phyloP scores from a whole-genome alignment of 257 asterid genomes.

The Plectranthus barbatus region DNA sequence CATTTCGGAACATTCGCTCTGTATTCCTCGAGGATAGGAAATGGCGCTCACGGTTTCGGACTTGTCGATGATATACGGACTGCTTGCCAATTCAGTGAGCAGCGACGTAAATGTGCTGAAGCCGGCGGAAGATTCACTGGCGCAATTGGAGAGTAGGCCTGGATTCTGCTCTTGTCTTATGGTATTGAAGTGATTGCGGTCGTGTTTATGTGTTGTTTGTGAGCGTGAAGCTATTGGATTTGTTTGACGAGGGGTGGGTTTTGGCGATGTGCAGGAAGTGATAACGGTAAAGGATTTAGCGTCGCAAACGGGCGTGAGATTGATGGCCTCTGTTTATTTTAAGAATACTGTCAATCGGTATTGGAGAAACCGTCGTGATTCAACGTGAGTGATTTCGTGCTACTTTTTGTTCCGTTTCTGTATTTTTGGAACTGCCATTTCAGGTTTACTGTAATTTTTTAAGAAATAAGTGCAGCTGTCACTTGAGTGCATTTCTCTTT shows the following conservation, averaged over 20 bases:
- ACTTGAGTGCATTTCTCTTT: not conserved
- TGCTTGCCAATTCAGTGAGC: slow-evolving; percentile 72
- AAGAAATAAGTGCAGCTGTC: not conserved
- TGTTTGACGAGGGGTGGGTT: slow-evolving; percentile 12
- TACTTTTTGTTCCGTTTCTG: not conserved
- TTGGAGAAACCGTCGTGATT: slow-evolving; percentile 85
- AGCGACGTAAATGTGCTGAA: slow-evolving; percentile 63
- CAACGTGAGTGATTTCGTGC: slow-evolving; percentile 46
- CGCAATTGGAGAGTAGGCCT: slow-evolving; percentile 74
- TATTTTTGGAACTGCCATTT: not conserved
- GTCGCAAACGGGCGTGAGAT: slow-evolving; percentile 67
- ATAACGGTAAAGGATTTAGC: slow-evolving; percentile 65
- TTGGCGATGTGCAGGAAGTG: slow-evolving; percentile 56
- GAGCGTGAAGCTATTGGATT: slow-evolving; percentile 8
- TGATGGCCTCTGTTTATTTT: slow-evolving; percentile 85
- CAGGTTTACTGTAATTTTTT: not conserved
- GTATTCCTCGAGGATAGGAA: not conserved
- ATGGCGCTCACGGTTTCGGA: slow-evolving; percentile 86
- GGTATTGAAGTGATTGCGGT: slow-evolving; percentile 38
- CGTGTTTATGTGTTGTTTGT: not conserved
- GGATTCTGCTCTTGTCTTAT: slow-evolving; percentile 95
- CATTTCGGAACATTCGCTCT: not conserved
- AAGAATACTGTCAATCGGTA: slow-evolving; percentile 75
- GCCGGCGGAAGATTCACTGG: slow-evolving; percentile 85
- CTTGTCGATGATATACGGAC: slow-evolving; percentile 73